Evolutionary conservation across 1,139 yeast genomes (phyloP).

Genomic region (Diutina siamensis): DNA sequence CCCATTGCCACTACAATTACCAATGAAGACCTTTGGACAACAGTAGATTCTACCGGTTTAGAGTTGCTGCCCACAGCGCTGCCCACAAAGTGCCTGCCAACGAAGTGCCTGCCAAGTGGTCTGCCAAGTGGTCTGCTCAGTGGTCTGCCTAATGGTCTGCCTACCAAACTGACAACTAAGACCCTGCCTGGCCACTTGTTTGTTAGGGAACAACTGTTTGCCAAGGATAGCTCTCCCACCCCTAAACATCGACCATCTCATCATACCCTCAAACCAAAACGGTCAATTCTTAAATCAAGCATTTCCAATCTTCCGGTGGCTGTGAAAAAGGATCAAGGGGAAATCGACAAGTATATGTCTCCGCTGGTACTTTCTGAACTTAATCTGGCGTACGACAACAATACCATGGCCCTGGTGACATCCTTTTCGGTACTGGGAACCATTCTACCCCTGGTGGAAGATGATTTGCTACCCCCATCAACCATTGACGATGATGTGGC

Average conservation of each 20-base stretch:
- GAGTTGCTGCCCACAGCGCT: neutral
- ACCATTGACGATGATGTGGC: neutral
- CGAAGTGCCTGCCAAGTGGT: neutral
- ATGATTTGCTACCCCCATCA: neutral
- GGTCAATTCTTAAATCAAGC: constrained; percentile 23
- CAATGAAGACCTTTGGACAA: constrained; percentile 14
- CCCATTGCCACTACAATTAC: neutral
- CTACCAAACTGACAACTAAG: neutral
- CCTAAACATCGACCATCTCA: constrained; percentile 37
- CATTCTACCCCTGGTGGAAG: neutral
- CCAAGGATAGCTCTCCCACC: constrained; percentile 8
- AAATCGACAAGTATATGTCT: neutral
- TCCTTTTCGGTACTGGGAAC: neutral
- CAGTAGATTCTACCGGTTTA: constrained; percentile 7
- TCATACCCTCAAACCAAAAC: constrained; percentile 29
- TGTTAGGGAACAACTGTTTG: neutral
- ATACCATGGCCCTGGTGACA: neutral
- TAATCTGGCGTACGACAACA: constrained; percentile 2
- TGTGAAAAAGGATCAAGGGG: neutral
- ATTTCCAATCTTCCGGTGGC: neutral
- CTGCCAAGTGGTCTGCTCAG: neutral
- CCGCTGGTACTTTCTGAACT: constrained; percentile 4
- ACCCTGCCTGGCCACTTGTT: neutral
- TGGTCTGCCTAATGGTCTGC: neutral
- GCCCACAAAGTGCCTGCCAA: neutral